Conservation (phyloP, 73 alveolate species). For the Paramecium sonneborni region DNA sequence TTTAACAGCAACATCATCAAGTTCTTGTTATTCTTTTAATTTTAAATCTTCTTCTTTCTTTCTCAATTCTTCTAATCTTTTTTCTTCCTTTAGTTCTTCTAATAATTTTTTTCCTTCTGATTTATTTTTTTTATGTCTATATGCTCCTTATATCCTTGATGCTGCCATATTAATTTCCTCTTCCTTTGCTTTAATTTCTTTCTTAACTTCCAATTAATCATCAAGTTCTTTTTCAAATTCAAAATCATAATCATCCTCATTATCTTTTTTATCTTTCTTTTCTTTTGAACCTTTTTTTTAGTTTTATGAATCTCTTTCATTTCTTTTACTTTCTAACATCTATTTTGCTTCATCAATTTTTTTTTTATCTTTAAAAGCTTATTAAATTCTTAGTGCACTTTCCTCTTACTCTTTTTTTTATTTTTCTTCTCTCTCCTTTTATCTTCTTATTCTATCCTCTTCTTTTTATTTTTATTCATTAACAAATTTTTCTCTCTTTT, state of each 20-base stretch:
- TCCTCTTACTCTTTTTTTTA: background rate
- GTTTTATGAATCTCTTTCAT: background rate
- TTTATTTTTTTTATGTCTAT: background rate
- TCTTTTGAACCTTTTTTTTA: background rate
- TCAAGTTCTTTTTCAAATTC: background rate
- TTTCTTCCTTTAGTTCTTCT: background rate
- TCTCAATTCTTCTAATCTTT: background rate
- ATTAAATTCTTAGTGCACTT: background rate
- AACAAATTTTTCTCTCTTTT: constrained; percentile 2
- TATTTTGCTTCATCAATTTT: background rate
- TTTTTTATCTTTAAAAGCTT: background rate
- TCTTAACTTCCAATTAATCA: background rate
- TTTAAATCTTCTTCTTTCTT: constrained; percentile 8
- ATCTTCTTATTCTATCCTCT: background rate
- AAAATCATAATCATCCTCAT: constrained; percentile 6
- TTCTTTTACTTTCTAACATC: background rate
- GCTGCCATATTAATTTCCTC: constrained; percentile 13
- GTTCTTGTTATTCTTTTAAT: background rate
- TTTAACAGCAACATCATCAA: background rate
- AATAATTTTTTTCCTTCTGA: constrained; percentile 19
- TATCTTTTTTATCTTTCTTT: background rate
- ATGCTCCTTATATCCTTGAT: background rate
- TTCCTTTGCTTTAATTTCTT: background rate
- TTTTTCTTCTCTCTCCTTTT: background rate
- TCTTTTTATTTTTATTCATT: background rate